These are phyloP conservation scores for Yarrowia keelungensis DNA, from an alignment of 805 yeast species.

Conservation along the genomic window DNA sequence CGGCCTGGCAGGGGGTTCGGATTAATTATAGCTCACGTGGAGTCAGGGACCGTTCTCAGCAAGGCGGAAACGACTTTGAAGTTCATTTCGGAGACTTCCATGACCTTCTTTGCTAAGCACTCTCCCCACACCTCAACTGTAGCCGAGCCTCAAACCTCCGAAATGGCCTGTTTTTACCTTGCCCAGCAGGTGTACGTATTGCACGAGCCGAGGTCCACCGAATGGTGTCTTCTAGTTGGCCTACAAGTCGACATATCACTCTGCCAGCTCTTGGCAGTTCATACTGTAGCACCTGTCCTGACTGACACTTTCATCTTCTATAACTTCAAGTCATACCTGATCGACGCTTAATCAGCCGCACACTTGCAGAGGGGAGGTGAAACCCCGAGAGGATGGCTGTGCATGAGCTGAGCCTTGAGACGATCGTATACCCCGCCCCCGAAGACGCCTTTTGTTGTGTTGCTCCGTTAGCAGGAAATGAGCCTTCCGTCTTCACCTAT, in stretches of 20 bases:
- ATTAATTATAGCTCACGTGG: conserved; percentile 24
- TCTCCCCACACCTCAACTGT: not conserved
- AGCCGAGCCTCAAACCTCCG: not conserved
- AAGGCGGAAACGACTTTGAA: not conserved
- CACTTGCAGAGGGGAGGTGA: conserved; percentile 6
- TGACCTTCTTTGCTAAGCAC: not conserved
- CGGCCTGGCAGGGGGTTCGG: conserved; percentile 5
- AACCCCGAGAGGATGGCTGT: not conserved
- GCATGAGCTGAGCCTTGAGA: not conserved
- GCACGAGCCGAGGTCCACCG: not conserved
- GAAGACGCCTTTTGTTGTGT: too few species aligned
- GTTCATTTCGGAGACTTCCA: not conserved
- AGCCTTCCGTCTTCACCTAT: not conserved
- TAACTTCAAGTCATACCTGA: not conserved
- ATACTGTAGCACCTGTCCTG: too few species aligned
- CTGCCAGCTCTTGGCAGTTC: not conserved
- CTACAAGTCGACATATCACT: too few species aligned
- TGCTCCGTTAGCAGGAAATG: not conserved
- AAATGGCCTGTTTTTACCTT: conserved; percentile 9
- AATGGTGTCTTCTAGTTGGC: too few species aligned
- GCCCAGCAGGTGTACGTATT: conserved; percentile 1
- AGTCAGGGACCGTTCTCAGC: not conserved
- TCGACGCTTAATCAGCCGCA: conserved; percentile 30
- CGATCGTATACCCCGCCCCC: too few species aligned
- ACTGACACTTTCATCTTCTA: too few species aligned